Conservation (phyloP, 2,329 filamentous ascomycete species). For the Trichoderma polysporum region DNA sequence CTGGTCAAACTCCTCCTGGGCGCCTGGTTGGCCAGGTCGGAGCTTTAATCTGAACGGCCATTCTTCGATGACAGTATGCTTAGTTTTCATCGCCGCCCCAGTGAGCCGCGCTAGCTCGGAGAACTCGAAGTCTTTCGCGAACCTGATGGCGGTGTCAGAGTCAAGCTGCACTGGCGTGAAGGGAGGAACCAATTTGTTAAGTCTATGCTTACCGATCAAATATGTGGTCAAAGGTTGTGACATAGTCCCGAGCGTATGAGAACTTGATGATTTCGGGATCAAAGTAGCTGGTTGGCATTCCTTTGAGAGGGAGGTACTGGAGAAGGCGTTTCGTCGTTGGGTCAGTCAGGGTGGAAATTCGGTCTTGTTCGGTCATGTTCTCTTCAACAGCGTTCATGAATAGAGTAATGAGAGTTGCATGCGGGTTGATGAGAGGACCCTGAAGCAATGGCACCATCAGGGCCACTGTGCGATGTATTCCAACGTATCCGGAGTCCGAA, state of each 20-base stretch:
- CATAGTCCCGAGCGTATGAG: neutral
- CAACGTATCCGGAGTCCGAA: neutral
- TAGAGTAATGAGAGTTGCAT: conserved; percentile 10
- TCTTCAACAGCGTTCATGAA: neutral
- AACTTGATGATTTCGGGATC: neutral
- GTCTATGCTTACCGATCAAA: neutral
- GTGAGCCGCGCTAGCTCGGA: neutral
- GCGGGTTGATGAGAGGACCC: neutral
- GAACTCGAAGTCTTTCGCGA: neutral
- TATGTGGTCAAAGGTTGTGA: neutral
- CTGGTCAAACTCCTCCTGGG: neutral
- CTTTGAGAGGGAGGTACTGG: neutral
- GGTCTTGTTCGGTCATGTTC: neutral
- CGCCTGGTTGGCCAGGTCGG: neutral
- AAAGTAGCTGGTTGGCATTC: neutral
- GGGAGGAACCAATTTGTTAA: neutral
- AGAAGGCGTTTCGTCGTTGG: neutral
- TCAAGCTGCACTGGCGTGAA: neutral
- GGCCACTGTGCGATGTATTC: neutral
- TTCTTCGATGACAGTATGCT: conserved; percentile 5
- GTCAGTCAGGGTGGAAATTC: neutral
- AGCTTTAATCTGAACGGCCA: neutral
- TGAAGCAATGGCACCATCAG: neutral
- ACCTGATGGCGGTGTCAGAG: neutral
- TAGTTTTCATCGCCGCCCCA: neutral